phyloP scores from a whole-genome alignment of 805 yeast genomes.

The Zygoascus flipseniorum region DNA sequence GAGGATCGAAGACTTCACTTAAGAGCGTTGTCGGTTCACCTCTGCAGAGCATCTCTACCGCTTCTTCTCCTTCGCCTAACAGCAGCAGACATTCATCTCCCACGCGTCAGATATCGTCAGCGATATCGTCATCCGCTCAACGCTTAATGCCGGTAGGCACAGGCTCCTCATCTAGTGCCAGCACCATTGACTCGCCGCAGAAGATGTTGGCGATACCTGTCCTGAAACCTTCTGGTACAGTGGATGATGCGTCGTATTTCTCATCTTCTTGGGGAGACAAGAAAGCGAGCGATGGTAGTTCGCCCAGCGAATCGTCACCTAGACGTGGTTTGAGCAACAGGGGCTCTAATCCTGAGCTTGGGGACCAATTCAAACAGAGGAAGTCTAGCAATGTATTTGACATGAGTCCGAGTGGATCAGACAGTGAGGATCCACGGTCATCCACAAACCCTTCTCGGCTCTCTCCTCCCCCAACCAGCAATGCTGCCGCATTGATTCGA shows the following conservation, averaged over 20 bases:
- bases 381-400: slow-evolving; percentile 16
- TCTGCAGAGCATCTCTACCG: not conserved
- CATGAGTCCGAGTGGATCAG: slow-evolving; percentile 46
- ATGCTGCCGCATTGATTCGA: slow-evolving; percentile 35
- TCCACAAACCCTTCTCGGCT: not conserved
- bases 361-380: slow-evolving; percentile 14
- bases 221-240: slow-evolving; percentile 1
- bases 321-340: slow-evolving; percentile 13
- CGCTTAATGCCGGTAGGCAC: not conserved
- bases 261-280: not conserved
- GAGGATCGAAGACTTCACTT: not conserved
- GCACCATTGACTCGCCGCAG: not conserved
- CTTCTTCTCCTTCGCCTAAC: slow-evolving; percentile 24
- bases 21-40: not conserved
- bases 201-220: not conserved
- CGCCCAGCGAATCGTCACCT: slow-evolving; percentile 1
- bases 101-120: slow-evolving; percentile 3
- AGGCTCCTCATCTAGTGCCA: not conserved
- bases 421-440: slow-evolving; percentile 49
- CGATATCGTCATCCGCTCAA: slow-evolving; percentile 1
- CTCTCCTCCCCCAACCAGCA: not conserved
- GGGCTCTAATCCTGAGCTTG: slow-evolving; percentile 18
- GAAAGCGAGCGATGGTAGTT: not conserved
- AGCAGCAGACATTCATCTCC: slow-evolving; percentile 14
- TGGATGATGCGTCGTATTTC: not conserved